Percentiles rank a stretch among this genome's conserved stretches.
phyloP scores from a whole-genome alignment of 352 stramenopile species.

The Phytopythium sindhum region DNA sequence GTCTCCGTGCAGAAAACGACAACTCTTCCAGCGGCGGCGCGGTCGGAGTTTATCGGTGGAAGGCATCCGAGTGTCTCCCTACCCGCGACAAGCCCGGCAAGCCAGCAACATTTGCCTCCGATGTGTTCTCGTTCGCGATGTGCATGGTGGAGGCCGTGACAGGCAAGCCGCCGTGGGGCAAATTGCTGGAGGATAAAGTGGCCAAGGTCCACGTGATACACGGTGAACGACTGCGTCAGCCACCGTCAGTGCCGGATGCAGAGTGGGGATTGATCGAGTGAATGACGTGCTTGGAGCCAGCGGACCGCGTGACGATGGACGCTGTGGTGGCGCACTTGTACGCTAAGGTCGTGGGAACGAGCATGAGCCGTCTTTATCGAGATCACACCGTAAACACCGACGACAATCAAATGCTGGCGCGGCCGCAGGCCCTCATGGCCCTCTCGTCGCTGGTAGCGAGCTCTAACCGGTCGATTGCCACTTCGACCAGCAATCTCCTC shows the following conservation, averaged over 20 bases:
- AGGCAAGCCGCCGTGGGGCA: slow-evolving; percentile 16
- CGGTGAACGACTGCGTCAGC: slow-evolving; percentile 3
- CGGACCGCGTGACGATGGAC: slow-evolving; percentile 3
- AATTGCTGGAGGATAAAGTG: slow-evolving; percentile 4
- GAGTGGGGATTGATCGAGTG: slow-evolving; percentile 16
- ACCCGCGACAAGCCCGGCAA: neutral
- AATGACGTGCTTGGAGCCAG: slow-evolving; percentile 11
- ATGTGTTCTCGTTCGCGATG: slow-evolving; percentile 27
- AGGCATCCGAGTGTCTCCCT: slow-evolving; percentile 10
- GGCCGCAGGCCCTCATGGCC: neutral
- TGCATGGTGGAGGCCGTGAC: slow-evolving; percentile 25
- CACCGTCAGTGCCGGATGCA: slow-evolving; percentile 8
- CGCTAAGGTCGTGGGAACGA: neutral
- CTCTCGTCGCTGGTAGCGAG: neutral
- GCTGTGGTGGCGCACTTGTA: neutral
- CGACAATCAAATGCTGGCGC: neutral
- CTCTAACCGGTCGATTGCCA: neutral
- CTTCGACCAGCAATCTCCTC: neutral
- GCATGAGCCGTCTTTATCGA: neutral
- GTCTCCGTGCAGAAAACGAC: slow-evolving; percentile 1
- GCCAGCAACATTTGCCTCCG: slow-evolving; percentile 14
- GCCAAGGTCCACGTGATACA: slow-evolving; percentile 4
- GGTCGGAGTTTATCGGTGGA: slow-evolving; percentile 12
- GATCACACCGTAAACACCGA: neutral
- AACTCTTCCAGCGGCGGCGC: neutral